Evolutionary conservation across 1,284 basidiomycete genomes (phyloP), one percentile per base, ranked within the genome.

Genomic region (Inonotus hispidus): DNA sequence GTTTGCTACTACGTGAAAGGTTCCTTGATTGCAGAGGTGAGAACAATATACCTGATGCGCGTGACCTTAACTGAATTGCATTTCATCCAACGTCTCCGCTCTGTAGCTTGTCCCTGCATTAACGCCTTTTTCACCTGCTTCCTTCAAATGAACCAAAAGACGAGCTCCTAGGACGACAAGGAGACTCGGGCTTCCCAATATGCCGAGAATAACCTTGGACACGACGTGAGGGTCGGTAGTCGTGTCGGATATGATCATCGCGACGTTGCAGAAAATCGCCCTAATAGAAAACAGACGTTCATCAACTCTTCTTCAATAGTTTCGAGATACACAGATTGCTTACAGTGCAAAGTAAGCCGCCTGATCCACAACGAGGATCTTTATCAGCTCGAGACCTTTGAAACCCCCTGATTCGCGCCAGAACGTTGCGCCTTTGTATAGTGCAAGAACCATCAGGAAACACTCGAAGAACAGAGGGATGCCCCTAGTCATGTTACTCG

Each of bases 21-120:
- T 10, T 39, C 16, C 38, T 2, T 39, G 38, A 39, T 16, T 39
- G 16, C 38, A 16, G 38, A 16, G 38, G 38, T 39, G 38, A 39
- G 38, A 39, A 39, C 38, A 39, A 39, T 39, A 39, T 4, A 39
- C 38, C 37, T 38, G 14, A 38, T 38, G 16, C 10, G 10, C 38
- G 16, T 2, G 41, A 19, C 14, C 23, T 45, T 25, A 56, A 38
- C 41, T 6, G 29, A 56, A 56, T 16, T 56, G 25, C 25, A 56
- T 56, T n/a, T 46, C 23, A 23, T 27, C 43, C 41, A 56, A 11
- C 7, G 55, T 56, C 27, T 46, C 29, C 14, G 46, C 41, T 32
- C 58, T 53, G 25, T 59, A 60, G 23, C 46, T 60, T 14, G 58
- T 60, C 19, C 58, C 58, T 25, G 16, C 58, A 27, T 60, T 60